Evolutionary conservation across 2,329 filamentous ascomycete genomes (phyloP), one percentile per base, ranked within the genome.

Genomic region (Fusarium pseudoanthophilum): DNA sequence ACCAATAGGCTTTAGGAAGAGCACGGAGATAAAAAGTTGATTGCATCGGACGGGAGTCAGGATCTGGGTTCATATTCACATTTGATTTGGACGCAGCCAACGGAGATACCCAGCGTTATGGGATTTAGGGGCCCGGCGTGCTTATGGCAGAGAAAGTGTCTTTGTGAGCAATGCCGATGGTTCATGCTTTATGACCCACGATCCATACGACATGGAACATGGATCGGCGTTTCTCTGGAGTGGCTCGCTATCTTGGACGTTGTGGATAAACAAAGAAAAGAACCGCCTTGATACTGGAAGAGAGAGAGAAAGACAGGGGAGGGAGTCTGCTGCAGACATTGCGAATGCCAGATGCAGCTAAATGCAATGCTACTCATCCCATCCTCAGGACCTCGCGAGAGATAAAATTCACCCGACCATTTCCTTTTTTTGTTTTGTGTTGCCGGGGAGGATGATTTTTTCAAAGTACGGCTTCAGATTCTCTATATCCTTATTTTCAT

Each of bases 11-110:
- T 70, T 74, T 74, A 63, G 64, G 62, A 66, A 60, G 75, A 64
- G 73, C 66, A 63, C 57, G 56, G 67, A 64, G 66, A 73, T 71
- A 32, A 75, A 69, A 73, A 48, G 72, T 78, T 79, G 75, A 78
- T 76, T 81, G 82, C 82, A 83, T 82, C 74, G 80, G 79, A 80
- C 67, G 79, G 78, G 82, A 83, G 81, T 82, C 79, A 78, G 79
- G 77, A 79, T 82, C 78, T 81, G 76, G 69, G 77, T 77, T 79
- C 75, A 75, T 71, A 75, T 75, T 74, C 67, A 62, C 62, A 71
- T 68, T 75, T 75, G 71, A 70, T 71, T 73, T 71, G 67, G 67
- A 72, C 55, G 73, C 69, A 65, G 64, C 71, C 68, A 66, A 74
- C 49, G 71, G 72, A 67, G 64, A 76, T 77, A 72, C 67, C 65